phyloP scores from a whole-genome alignment of 2,329 filamentous ascomycete genomes.

The Trichoderma lentiforme region DNA sequence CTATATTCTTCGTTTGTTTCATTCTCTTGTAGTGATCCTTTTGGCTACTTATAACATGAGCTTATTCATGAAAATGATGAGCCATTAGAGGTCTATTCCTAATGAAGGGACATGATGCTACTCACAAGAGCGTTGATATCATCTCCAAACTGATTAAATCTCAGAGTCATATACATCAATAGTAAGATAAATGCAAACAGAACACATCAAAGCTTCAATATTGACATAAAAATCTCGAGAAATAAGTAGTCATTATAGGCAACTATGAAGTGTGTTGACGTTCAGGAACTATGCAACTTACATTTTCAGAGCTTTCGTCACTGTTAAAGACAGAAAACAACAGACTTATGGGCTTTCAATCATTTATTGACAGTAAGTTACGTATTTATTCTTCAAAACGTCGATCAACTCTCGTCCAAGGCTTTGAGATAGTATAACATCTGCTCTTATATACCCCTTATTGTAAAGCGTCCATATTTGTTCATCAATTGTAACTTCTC shows the following conservation, averaged over 20 bases:
- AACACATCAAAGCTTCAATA: not conserved
- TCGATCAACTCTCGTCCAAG: not conserved
- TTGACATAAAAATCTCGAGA: not conserved
- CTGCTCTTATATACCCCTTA: not conserved
- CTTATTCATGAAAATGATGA: not conserved
- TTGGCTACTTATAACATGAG: not conserved
- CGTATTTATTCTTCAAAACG: not conserved
- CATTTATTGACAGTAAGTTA: not conserved
- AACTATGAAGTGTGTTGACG: not conserved
- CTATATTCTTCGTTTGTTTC: not conserved
- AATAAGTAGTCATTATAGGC: not conserved
- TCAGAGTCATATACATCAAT: not conserved
- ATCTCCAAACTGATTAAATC: not conserved
- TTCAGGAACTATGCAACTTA: not conserved
- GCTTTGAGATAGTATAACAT: not conserved
- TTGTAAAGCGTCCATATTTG: not conserved
- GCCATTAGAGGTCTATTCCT: not conserved
- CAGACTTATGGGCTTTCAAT: not conserved
- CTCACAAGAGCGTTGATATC: not conserved
- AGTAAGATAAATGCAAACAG: not conserved
- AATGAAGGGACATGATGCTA: too few relatives aligned
- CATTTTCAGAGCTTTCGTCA: not conserved
- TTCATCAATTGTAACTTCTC: not conserved
- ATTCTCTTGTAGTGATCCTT: not conserved
- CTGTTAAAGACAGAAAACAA: not conserved